These are phyloP conservation scores for Trichoderma cornu-damae DNA, from an alignment of 2,329 filamentous ascomycete species.

Conservation along the genomic window DNA sequence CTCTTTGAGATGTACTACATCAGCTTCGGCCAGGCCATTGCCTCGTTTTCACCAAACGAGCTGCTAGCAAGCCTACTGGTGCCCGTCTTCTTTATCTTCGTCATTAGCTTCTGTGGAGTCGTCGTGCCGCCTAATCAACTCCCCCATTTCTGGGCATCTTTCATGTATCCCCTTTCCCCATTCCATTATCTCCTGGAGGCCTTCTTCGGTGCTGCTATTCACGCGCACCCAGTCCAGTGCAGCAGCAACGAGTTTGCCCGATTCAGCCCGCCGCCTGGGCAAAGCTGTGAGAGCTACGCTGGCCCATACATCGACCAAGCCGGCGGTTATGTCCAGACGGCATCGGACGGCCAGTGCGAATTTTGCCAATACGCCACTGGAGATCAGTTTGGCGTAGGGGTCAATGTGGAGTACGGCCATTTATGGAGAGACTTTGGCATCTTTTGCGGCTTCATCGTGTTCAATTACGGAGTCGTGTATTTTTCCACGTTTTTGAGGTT, in stretches of 20 bases:
- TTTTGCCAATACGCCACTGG: slow-evolving; percentile 60
- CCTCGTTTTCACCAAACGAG: slow-evolving; percentile 61
- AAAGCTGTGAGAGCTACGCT: slow-evolving; percentile 57
- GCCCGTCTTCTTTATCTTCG: slow-evolving; percentile 65
- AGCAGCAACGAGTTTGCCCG: slow-evolving; percentile 51
- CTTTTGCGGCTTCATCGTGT: slow-evolving; percentile 58
- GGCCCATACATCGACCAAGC: slow-evolving; percentile 46
- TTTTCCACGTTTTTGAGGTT: slow-evolving; percentile 38
- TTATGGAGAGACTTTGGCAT: slow-evolving; percentile 65
- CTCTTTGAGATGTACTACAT: slow-evolving; percentile 63
- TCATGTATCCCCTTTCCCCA: slow-evolving; percentile 64
- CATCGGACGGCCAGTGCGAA: slow-evolving; percentile 53
- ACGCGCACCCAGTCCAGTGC: slow-evolving; percentile 53
- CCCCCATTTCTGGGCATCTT: slow-evolving; percentile 57
- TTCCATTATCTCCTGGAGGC: slow-evolving; percentile 63
- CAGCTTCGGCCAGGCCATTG: slow-evolving; percentile 63
- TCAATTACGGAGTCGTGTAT: slow-evolving; percentile 50
- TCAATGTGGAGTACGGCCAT: slow-evolving; percentile 56
- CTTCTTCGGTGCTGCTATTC: slow-evolving; percentile 51
- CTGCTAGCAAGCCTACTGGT: slow-evolving; percentile 61
- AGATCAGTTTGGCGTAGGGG: slow-evolving; percentile 53
- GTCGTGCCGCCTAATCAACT: slow-evolving; percentile 57
- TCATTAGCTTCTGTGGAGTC: slow-evolving; percentile 66
- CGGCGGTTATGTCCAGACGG: slow-evolving; percentile 57
- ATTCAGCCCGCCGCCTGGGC: slow-evolving; percentile 54